Evolutionary conservation across 169 alveolate genomes (phyloP), one percentile per base, ranked within the genome.

Genomic region (Cryptosporidium meleagridis): DNA sequence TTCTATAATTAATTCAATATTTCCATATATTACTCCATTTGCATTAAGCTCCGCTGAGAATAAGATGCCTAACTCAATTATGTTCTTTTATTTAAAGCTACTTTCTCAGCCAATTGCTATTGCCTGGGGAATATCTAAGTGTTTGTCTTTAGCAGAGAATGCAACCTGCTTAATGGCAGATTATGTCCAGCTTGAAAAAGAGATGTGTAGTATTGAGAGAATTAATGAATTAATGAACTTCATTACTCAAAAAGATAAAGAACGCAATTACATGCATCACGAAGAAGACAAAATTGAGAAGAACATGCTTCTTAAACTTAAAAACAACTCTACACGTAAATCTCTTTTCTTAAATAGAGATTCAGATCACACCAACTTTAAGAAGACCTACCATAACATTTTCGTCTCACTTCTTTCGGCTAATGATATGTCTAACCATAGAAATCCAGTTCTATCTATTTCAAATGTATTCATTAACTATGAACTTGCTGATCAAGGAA

Each of bases 191-290:
- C 69, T 80, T 29, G 89, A 80, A 35, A 80, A 59, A 31, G 89
- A 80, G 35, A 80, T 80, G 89, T 80, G 89, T 29, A 80, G 89
- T 62, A 61, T 80, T 21, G 89, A 80, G 29, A 80, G 89, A 37
- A 59, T 80, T 35, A 59, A 59, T 44, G 80, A 80, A 7, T 37
- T 80, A 3, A 7, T 41, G 10, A 48, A 44, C 16, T 39, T 37
- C 6, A 65, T 65, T 45, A 18, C 75, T 1, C 45, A 18, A 61
- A 48, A 62, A 8, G 89, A 80, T 37, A 58, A 59, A 14, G 69
- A 62, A 1, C 69, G 72, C 6, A 65, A 65, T 16, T 80, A 62
- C 51, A 26, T 61, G 3, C 48, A 1, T 44, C 80, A 59, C 9
- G 23, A 21, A 39, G 75, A 80, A n/a, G 75, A 80, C 2, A 16